A percentile compares a stretch with the other conserved stretches of the same genome.
phyloP scores from a whole-genome alignment of 2,329 filamentous ascomycete species.

The Cladosporium sp. region DNA sequence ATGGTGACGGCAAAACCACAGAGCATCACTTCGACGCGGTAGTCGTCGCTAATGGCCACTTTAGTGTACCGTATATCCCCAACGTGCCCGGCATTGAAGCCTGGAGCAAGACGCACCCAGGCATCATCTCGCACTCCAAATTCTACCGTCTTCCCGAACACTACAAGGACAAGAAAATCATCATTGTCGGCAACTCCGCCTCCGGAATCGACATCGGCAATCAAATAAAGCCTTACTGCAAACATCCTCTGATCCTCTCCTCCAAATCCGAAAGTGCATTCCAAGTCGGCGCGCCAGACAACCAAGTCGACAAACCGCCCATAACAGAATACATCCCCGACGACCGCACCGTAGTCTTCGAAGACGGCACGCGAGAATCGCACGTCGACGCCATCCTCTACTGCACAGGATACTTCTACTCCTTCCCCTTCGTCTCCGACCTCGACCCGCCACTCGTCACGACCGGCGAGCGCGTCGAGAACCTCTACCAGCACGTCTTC shows the following conservation, averaged over 20 bases:
- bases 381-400: conserved; percentile 76
- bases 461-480: conserved; percentile 65
- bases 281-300: conserved; percentile 34
- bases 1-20: conserved; percentile 28
- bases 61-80: conserved; percentile 44
- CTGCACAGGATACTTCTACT: conserved; percentile 86
- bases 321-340: conserved; percentile 53
- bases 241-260: conserved; percentile 61
- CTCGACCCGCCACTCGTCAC: conserved; percentile 56
- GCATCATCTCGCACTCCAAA: conserved; percentile 58
- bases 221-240: conserved; percentile 64
- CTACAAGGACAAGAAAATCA: conserved; percentile 65
- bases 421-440: conserved; percentile 65
- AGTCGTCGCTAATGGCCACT: conserved; percentile 46
- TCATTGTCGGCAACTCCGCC: conserved; percentile 80
- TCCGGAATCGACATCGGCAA: conserved; percentile 79
- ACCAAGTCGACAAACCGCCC: conserved; percentile 56
- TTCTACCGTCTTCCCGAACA: conserved; percentile 64
- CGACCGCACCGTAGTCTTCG: conserved; percentile 61
- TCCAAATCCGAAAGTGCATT: conserved; percentile 49
- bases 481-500: conserved; percentile 77
- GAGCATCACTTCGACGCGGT: conserved; percentile 50
- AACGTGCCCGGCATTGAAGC: conserved; percentile 37
- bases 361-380: conserved; percentile 60
- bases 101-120: conserved; percentile 38